Evolutionary conservation across 1,139 yeast genomes (phyloP).

Genomic region (Magnusiomyces magnusii): DNA sequence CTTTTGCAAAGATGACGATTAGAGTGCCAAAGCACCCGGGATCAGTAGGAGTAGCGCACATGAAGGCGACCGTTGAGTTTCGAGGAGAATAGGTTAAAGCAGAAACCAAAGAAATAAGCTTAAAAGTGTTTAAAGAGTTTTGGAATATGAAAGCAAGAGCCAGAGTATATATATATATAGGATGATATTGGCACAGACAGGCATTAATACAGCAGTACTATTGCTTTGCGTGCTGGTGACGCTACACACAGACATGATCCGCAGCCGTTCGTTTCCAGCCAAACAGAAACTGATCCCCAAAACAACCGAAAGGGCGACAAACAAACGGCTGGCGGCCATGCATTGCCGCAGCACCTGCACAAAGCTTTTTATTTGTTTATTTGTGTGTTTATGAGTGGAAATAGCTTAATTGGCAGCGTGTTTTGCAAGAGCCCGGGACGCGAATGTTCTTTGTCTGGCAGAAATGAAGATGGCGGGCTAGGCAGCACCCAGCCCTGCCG

Average conservation of each 20-base stretch:
- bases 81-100: not conserved
- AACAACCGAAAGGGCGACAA: not conserved
- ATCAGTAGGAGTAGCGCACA: constrained; percentile 10
- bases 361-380: too few species aligned
- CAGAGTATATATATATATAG: too few species aligned
- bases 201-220: too few species aligned
- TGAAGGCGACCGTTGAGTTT: not conserved
- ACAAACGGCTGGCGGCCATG: not conserved
- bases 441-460: not conserved
- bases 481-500: not conserved
- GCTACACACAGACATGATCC: too few species aligned
- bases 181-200: too few species aligned
- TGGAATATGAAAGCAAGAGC: not conserved
- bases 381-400: too few species aligned
- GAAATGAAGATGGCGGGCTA: not conserved
- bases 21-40: constrained; percentile 31
- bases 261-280: too few species aligned
- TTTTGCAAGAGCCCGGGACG: not conserved
- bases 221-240: too few species aligned
- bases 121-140: not conserved
- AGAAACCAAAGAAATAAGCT: not conserved
- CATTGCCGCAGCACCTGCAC: not conserved
- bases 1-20: constrained; percentile 35
- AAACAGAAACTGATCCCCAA: too few species aligned
- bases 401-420: too few species aligned